Evolutionary conservation across 108 stramenopile species (phyloP), one percentile per base, ranked within the genome.

Genomic region (Cyclotella baltica): DNA sequence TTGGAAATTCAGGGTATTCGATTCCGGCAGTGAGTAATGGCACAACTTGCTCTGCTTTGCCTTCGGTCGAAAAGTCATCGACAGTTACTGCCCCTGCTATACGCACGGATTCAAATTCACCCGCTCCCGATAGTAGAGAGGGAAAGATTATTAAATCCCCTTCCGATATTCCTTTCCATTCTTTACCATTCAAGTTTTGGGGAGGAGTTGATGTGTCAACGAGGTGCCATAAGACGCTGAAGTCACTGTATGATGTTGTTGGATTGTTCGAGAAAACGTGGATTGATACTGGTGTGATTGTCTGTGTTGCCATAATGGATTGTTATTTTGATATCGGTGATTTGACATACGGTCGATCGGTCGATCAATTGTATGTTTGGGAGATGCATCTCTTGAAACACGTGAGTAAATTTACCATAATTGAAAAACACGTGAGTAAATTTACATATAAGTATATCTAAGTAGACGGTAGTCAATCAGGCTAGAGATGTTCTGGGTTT

Each of bases 121-220:
- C 76, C n/a, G 76, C 76, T 37, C 76, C 76, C 0, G 76, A 50
- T 18, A 72, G 48, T 5, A 77, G 43, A 2, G 70, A 19, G 0
- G 76, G 61, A 29, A 77, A 77, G 19, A 72, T 59, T 1, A 77
- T 46, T 31, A 77, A 29, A 62, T 77, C 76, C 37, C 76, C 76
- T 37, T 72, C 70, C 9, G 61, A 59, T 29, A 52, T 71, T 22
- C 46, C 58, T 35, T 38, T 38, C 62, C 51, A 65, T 40, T 37
- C 18, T 30, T 16, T 0, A 10, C n/a, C n/a, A 30, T 38, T 36
- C 1, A 48, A 2, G 20, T 38, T 22, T 20, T 36, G 35, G 35
- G 5, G 64, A 20, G 75, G 75, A 2, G 64, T 28, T 59, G 40
- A 16, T 18, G 67, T 36, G 52, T 75, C 75, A 10, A 56, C 50